Conservation (phyloP, 2,329 filamentous ascomycete genomes). For the Drechmeria coniospora region DNA sequence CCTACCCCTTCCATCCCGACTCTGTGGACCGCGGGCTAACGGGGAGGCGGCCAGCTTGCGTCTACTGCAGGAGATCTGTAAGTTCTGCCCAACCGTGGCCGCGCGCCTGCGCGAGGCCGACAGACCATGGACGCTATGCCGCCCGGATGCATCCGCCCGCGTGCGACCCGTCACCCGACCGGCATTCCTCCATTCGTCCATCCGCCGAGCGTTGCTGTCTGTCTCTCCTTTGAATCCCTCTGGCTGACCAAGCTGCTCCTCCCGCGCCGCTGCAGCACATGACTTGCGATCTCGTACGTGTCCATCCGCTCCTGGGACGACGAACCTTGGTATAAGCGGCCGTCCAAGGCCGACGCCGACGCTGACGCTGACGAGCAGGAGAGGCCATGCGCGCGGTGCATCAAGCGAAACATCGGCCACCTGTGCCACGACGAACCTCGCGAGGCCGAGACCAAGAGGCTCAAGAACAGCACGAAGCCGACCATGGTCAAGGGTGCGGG, state of each 20-base stretch:
- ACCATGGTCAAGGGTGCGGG: slow-evolving; percentile 35
- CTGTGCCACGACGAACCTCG: slow-evolving; percentile 95
- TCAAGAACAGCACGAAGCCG: slow-evolving; percentile 37
- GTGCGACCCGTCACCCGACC: too few relatives aligned
- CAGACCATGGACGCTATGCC: too few relatives aligned
- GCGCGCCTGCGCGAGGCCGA: slow-evolving; percentile 1
- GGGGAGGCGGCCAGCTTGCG: slow-evolving; percentile 60
- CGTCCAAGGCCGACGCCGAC: too few relatives aligned
- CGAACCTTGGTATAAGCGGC: too few relatives aligned
- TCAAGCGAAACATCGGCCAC: slow-evolving; percentile 97
- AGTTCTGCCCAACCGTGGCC: slow-evolving; percentile 29
- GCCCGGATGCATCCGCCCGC: too few relatives aligned
- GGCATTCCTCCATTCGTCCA: too few relatives aligned
- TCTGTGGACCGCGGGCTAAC: slow-evolving; percentile 7
- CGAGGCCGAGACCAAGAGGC: slow-evolving; percentile 66
- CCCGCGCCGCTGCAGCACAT: slow-evolving; percentile 48
- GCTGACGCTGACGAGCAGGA: slow-evolving; percentile 42
- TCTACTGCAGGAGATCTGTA: slow-evolving; percentile 83
- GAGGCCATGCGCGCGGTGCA: slow-evolving; percentile 90
- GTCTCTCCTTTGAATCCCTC: too few relatives aligned
- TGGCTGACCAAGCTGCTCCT: slow-evolving; percentile 7
- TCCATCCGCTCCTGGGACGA: too few relatives aligned
- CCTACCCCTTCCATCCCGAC: slow-evolving; percentile 5
- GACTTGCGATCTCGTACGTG: slow-evolving; percentile 79
- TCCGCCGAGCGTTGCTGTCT: too few relatives aligned